Evolutionary conservation across 441 rosid species (phyloP).

Genomic region (Populus trichocarpa): DNA sequence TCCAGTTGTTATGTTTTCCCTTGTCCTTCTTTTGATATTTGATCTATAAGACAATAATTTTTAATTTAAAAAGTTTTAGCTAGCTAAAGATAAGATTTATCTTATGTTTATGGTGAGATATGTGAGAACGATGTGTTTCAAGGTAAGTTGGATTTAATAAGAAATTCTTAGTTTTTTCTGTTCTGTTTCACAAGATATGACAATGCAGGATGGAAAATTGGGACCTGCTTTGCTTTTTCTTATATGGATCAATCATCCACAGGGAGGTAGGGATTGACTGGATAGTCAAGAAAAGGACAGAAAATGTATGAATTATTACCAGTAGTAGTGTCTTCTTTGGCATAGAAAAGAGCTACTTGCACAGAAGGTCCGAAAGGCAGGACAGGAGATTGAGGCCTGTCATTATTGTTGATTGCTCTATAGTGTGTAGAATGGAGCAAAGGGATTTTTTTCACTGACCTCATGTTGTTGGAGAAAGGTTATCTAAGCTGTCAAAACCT

Average conservation of each 20-base stretch:
- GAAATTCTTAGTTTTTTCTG: neutral
- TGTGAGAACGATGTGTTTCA: neutral
- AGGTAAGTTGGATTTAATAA: too few species aligned
- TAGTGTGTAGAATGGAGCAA: neutral
- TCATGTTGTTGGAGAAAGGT: neutral
- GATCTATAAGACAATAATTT: neutral
- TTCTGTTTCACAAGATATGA: neutral
- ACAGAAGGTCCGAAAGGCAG: neutral
- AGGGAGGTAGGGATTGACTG: neutral
- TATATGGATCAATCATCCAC: neutral
- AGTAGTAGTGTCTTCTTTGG: neutral
- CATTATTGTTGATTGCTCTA: neutral
- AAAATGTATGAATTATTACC: neutral
- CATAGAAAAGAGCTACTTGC: neutral
- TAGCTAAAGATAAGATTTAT: neutral
- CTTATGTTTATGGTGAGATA: neutral
- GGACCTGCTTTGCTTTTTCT: neutral
- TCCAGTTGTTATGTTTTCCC: neutral
- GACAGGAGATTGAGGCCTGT: neutral
- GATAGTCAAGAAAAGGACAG: neutral
- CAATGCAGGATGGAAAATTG: neutral
- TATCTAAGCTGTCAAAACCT: conserved; percentile 5
- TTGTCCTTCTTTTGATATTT: neutral
- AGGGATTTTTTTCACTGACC: neutral
- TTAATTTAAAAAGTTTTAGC: neutral